These are phyloP conservation scores for Phyllostachys edulis DNA, from an alignment of 176 grass and related monocot species.

Conservation along the genomic window DNA sequence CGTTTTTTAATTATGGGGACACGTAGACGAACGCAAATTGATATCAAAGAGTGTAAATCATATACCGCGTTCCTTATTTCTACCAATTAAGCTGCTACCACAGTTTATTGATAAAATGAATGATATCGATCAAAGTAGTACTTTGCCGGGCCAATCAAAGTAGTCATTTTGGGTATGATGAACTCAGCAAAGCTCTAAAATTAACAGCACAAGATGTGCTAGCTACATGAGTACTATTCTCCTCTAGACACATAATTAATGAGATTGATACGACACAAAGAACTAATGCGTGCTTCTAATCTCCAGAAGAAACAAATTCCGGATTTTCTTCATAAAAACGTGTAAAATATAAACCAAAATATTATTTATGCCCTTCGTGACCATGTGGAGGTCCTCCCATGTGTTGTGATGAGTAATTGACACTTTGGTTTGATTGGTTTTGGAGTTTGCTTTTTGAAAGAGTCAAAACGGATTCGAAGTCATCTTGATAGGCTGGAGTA, in stretches of 20 bases:
- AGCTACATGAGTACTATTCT: not conserved
- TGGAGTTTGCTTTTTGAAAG: no score
- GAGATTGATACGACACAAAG: no score
- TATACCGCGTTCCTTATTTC: not conserved
- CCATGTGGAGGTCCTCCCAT: no score
- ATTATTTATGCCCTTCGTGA: not conserved
- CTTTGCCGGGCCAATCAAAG: not conserved
- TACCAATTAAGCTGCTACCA: not conserved
- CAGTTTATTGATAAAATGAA: not conserved
- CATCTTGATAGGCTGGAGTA: no score
- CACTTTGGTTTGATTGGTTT: no score
- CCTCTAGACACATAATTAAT: no score
- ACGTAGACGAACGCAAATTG: not conserved
- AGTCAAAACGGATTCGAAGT: no score
- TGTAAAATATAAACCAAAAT: not conserved
- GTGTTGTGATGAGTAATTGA: no score
- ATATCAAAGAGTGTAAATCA: not conserved
- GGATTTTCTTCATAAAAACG: not conserved
- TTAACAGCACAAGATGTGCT: not conserved
- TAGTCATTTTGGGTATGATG: not conserved
- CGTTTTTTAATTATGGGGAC: constrained; percentile 18
- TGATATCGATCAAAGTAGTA: not conserved
- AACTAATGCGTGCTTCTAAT: no score
- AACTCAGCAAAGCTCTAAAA: not conserved
- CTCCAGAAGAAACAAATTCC: not conserved